phyloP scores from a whole-genome alignment of 352 stramenopile genomes.

The Pythium rhizo-oryzae region DNA sequence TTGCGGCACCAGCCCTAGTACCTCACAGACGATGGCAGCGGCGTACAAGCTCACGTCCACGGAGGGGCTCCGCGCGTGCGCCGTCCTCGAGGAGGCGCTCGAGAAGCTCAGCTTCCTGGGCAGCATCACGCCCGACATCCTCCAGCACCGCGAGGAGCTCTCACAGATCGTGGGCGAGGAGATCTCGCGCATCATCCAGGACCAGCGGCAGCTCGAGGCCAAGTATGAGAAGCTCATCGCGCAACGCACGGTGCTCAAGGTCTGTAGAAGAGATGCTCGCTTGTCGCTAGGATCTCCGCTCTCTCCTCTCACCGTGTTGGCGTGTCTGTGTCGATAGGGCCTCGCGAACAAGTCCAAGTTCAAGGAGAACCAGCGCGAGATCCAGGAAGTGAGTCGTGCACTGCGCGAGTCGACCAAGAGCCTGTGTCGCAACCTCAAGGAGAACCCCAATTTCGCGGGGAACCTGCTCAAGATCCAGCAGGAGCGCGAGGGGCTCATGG shows the following conservation, averaged over 20 bases:
- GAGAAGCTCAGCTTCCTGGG: slow-evolving; percentile 92
- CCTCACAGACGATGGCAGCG: slow-evolving; percentile 17
- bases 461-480: slow-evolving; percentile 94
- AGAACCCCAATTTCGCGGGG: slow-evolving; percentile 93
- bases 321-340: slow-evolving; percentile 35
- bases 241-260: slow-evolving; percentile 84
- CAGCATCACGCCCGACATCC: slow-evolving; percentile 90
- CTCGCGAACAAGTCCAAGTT: slow-evolving; percentile 94
- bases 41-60: slow-evolving; percentile 66
- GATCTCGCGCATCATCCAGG: slow-evolving; percentile 93
- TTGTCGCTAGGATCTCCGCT: no score
- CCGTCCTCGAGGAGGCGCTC: slow-evolving; percentile 88
- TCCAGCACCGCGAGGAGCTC: slow-evolving; percentile 92
- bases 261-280: background rate
- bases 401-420: slow-evolving; percentile 92
- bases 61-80: slow-evolving; percentile 72
- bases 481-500: slow-evolving; percentile 81
- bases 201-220: slow-evolving; percentile 85
- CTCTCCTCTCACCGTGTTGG: no score
- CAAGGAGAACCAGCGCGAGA: slow-evolving; percentile 92
- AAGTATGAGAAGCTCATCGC: slow-evolving; percentile 92
- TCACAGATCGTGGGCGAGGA: slow-evolving; percentile 92
- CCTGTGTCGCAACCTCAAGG: slow-evolving; percentile 91
- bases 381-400: slow-evolving; percentile 90
- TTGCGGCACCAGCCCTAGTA: no score